Conservation (phyloP, 371 early-diverging fungal species). For the Neoconidiobolus thromboides region DNA sequence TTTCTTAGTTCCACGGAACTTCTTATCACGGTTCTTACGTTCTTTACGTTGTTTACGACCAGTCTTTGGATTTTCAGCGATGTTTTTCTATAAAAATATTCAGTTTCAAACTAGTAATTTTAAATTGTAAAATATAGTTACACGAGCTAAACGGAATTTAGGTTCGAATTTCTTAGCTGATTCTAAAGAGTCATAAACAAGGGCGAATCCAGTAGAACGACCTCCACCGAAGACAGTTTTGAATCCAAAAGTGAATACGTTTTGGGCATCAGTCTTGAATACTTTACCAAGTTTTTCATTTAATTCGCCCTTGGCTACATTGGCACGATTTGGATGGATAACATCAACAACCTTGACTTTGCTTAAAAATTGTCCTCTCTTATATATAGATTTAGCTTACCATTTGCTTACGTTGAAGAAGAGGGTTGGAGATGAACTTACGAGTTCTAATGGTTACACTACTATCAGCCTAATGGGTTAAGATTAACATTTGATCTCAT, state of each 20-base stretch:
- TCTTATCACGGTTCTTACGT: conserved; percentile 97
- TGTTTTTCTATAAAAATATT: conserved; percentile 31
- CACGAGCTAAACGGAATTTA: conserved; percentile 81
- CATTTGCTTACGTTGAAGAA: conserved; percentile 96
- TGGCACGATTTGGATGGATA: conserved; percentile 85
- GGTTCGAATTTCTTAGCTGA: conserved; percentile 97
- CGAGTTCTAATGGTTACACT: conserved; percentile 91
- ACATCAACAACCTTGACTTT: conserved; percentile 62
- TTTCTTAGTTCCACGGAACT: conserved; percentile 93
- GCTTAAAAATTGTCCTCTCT: not conserved
- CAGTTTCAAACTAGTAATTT: not conserved
- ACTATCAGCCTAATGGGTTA: conserved; percentile 35
- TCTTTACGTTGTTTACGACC: conserved; percentile 98
- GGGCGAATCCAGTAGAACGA: conserved; percentile 91
- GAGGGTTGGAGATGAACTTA: conserved; percentile 97
- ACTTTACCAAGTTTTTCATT: conserved; percentile 89
- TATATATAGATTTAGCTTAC: conserved; percentile 16
- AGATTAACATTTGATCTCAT: not conserved
- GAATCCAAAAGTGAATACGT: conserved; percentile 89
- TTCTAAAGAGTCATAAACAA: conserved; percentile 92
- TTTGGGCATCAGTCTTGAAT: conserved; percentile 87
- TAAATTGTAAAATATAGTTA: conserved; percentile 13
- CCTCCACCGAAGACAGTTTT: conserved; percentile 95
- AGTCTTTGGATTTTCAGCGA: conserved; percentile 51
- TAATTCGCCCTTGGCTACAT: conserved; percentile 79